Evolutionary conservation across 345 rosid genomes (phyloP).

Genomic region (Syzygium grande): DNA sequence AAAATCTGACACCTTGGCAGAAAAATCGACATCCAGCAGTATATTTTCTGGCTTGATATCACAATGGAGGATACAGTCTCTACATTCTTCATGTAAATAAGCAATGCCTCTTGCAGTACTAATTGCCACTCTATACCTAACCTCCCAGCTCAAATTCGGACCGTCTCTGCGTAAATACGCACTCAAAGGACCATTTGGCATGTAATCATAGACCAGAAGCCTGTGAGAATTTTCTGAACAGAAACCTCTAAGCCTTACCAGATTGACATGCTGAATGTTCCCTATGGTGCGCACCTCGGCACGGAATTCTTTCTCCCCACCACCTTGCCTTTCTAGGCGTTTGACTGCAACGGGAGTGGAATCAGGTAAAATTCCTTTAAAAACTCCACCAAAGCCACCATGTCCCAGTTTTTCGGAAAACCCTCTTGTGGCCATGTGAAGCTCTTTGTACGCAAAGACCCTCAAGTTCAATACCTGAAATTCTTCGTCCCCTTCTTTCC

Average conservation of each 20-base stretch:
- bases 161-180: slow-evolving; percentile 30
- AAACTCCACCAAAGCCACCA: slow-evolving; percentile 91
- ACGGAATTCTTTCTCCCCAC: slow-evolving; percentile 89
- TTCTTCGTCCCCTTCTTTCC: slow-evolving; percentile 19
- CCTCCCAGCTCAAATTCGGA: slow-evolving; percentile 47
- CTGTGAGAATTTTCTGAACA: slow-evolving; percentile 60
- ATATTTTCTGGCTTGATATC: slow-evolving; percentile 89
- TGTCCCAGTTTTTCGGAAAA: slow-evolving; percentile 75
- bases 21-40: slow-evolving; percentile 51
- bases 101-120: slow-evolving; percentile 76
- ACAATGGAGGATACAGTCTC: slow-evolving; percentile 86
- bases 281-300: slow-evolving; percentile 79
- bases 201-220: slow-evolving; percentile 77
- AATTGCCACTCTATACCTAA: slow-evolving; percentile 51
- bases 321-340: slow-evolving; percentile 62
- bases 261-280: slow-evolving; percentile 75
- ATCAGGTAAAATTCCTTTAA: slow-evolving; percentile 61
- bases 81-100: slow-evolving; percentile 74
- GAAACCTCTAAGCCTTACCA: slow-evolving; percentile 81
- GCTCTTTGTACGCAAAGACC: slow-evolving; percentile 62
- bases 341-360: slow-evolving; percentile 68
- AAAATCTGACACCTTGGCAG: slow-evolving; percentile 84
- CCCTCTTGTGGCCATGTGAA: slow-evolving; percentile 59
- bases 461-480: slow-evolving; percentile 47
- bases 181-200: slow-evolving; percentile 76